Evolutionary conservation across 768 basidiomycete species (phyloP).

Genomic region (Nidula microcarpa): DNA sequence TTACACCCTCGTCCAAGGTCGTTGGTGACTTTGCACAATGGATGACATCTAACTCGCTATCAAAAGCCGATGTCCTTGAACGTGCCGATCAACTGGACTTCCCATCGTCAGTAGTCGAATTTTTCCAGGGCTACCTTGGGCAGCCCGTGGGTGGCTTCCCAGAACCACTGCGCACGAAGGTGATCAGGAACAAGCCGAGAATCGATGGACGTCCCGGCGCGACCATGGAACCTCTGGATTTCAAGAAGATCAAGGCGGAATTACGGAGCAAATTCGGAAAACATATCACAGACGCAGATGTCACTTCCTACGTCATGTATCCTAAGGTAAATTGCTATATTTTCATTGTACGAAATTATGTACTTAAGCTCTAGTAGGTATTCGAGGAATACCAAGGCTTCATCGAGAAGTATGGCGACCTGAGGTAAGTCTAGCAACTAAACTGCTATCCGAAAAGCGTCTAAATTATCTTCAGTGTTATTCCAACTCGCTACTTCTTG

Average conservation of each 20-base stretch:
- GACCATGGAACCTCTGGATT: conserved; percentile 83
- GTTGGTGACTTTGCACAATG: conserved; percentile 99
- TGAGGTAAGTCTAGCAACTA: conserved; percentile 55
- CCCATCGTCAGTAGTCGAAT: conserved; percentile 95
- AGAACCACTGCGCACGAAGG: conserved; percentile 85
- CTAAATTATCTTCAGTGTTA: conserved; percentile 50
- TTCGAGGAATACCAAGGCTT: conserved; percentile 97
- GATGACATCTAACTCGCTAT: conserved; percentile 94
- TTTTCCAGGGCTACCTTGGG: conserved; percentile 99
- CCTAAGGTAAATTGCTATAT: conserved; percentile 67
- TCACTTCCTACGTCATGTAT: conserved; percentile 97
- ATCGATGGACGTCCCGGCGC: conserved; percentile 94
- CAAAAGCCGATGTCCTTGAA: conserved; percentile 81
- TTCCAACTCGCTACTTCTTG: conserved; percentile 97
- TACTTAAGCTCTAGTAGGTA: conserved; percentile 46
- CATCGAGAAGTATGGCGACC: conserved; percentile 92
- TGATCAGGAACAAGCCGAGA: conserved; percentile 91
- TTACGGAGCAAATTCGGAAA: conserved; percentile 92
- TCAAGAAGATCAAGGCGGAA: conserved; percentile 94
- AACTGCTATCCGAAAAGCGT: background rate
- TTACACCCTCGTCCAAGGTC: conserved; percentile 98
- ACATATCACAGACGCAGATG: conserved; percentile 91
- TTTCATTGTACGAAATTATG: background rate
- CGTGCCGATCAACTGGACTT: conserved; percentile 92
- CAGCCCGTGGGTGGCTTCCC: conserved; percentile 99